phyloP scores from a whole-genome alignment of 805 yeast species.

The Maudiozyma pseudohumilis region DNA sequence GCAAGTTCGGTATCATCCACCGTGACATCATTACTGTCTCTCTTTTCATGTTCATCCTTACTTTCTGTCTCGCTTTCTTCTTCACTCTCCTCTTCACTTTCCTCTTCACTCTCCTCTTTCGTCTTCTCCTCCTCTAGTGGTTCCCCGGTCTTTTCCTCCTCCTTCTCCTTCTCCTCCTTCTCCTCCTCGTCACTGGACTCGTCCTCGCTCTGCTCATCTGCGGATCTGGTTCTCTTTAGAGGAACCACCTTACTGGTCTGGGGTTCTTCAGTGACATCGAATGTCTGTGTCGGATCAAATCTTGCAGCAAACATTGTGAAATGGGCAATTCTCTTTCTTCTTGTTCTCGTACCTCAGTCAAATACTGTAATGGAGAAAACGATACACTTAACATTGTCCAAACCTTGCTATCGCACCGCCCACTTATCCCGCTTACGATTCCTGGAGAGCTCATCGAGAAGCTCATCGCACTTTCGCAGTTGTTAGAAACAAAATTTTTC shows the following conservation, averaged over 20 bases:
- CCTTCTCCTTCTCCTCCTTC: slow-evolving; percentile 7
- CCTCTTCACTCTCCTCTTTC: slow-evolving; percentile 1
- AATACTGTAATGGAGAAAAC: too few relatives aligned
- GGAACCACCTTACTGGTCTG: slow-evolving; percentile 11
- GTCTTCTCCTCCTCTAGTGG: slow-evolving; percentile 2
- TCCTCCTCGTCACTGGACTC: slow-evolving; percentile 8
- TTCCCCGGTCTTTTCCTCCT: slow-evolving; percentile 1
- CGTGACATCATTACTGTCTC: background rate
- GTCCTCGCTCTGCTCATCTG: slow-evolving; percentile 2
- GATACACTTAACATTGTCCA: too few relatives aligned
- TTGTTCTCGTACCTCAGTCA: too few relatives aligned
- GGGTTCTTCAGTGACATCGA: slow-evolving; percentile 1
- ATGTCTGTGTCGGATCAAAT: slow-evolving; percentile 41
- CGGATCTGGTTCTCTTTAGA: slow-evolving; percentile 17
- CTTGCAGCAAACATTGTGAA: slow-evolving; percentile 51
- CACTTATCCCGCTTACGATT: too few relatives aligned
- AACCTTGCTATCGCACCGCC: too few relatives aligned
- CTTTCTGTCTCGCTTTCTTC: slow-evolving; percentile 2
- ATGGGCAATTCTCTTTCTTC: too few relatives aligned
- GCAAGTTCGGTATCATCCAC: background rate
- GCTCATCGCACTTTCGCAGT: too few relatives aligned
- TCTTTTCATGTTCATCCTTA: slow-evolving; percentile 4
- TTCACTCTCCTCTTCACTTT: background rate
- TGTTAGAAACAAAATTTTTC: too few relatives aligned
- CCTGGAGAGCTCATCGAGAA: too few relatives aligned